Base-by-base conservation (phyloP, 2,329 filamentous ascomycete genomes). In the Aquanectria penicillioides region DNA sequence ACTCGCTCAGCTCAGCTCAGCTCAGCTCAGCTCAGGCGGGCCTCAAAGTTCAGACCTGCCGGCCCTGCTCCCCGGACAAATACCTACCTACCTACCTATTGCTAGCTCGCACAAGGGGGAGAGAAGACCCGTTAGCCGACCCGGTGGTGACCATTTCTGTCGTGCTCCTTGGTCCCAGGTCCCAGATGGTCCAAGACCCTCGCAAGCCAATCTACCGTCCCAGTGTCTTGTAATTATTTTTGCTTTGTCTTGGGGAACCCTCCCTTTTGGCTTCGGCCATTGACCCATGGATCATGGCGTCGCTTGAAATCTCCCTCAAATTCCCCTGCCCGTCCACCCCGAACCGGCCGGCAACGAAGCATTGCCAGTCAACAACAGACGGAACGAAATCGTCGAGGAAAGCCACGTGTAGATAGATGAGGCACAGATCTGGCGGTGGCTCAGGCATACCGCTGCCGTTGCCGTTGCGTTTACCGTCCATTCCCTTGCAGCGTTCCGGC, bases 371-470 rank as follows among this genome's bases (percentile, higher is more conserved):
- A 22, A 29, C 34, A 34, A 34, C 11, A 26, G 22, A 34, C 12
- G 18, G 18, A 41, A 40, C 20, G n/a, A n/a, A 28, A 5, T 46
- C 41, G 28, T 37, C 33, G 20, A 37, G 18, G 49, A 51, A 48
- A 44, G 62, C 66, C 66, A 68, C 66, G 66, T 68, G 66, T 62
- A 51, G 37, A 66, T 62, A 51, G 37, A 40, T 31, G 46, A 47
- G 36, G 48, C 54, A 62, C 55, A 58, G 55, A 60, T 65, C 56
- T 44, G 33, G 31, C 57, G 61, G 61, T 63, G 65, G 65, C 63
- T 64, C 65, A 25, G 40, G 11, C 15, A 41, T 26, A 25, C 41
- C 15, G 20, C 41, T 25, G 13, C 11, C 26, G 17, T 44, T 29
- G n/a, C n/a, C n/a, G n/a, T n/a, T n/a, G n/a, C n/a, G n/a, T n/a